phyloP scores from a whole-genome alignment of 371 early-diverging fungal species.

The Zopfochytrium polystomum region DNA sequence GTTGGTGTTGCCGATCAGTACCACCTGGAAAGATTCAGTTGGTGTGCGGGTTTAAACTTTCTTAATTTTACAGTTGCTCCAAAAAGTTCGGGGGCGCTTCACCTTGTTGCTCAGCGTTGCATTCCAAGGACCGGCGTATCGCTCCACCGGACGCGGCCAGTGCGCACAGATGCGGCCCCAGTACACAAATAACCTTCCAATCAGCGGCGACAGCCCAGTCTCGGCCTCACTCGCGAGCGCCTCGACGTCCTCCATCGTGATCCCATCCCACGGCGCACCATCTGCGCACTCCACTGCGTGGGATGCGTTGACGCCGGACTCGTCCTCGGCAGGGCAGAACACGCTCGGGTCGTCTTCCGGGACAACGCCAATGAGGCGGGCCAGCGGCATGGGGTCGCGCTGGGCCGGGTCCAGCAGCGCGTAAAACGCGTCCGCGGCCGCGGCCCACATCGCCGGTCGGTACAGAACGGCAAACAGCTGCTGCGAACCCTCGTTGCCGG shows the following conservation, averaged over 20 bases:
- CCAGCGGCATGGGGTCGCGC: no score
- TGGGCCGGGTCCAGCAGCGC: no score
- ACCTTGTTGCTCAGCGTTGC: conserved; percentile 23
- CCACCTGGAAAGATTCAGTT: no score
- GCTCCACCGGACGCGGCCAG: no score
- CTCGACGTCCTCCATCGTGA: conserved; percentile 18
- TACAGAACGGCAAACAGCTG: conserved; percentile 18
- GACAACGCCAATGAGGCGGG: conserved; percentile 1
- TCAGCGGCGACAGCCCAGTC: no score
- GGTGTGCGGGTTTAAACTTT: no score
- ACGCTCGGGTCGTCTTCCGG: background rate
- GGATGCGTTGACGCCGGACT: conserved; percentile 8
- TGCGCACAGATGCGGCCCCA: no score
- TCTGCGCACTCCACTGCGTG: conserved; percentile 17
- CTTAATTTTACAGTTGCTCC: no score
- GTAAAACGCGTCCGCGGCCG: conserved; percentile 14
- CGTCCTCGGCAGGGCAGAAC: conserved; percentile 21
- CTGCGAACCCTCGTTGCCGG: background rate
- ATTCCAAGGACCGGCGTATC: conserved; percentile 44
- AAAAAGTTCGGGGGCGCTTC: no score
- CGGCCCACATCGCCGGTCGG: conserved; percentile 19
- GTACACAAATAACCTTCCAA: no score
- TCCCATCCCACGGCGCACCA: conserved; percentile 5
- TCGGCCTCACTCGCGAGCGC: conserved; percentile 6
- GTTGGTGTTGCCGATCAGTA: conserved; percentile 34